Percentiles rank a stretch among this genome's conserved stretches.
Evolutionary conservation across 2,329 filamentous ascomycete genomes (phyloP).

Genomic region (Lasiodiplodia sp.): DNA sequence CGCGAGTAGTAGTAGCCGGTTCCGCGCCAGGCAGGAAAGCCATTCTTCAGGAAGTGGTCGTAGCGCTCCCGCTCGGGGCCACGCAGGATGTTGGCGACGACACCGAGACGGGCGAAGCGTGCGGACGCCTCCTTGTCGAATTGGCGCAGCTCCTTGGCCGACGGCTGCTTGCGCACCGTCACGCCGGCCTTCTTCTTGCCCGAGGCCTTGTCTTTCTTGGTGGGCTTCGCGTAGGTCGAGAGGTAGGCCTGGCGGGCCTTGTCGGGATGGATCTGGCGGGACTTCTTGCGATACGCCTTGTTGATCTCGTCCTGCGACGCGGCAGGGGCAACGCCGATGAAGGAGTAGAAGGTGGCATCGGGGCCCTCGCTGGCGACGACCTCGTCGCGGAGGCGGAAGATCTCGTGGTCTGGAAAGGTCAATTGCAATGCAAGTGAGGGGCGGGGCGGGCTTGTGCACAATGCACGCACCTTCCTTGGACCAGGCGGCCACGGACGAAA

Average conservation of each 20-base stretch:
- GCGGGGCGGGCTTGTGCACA: background rate
- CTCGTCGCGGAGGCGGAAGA: conserved; percentile 94
- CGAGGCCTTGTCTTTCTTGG: conserved; percentile 40
- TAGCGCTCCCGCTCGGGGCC: conserved; percentile 84
- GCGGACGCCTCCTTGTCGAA: conserved; percentile 83
- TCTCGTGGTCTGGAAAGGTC: conserved; percentile 79
- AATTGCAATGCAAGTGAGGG: background rate
- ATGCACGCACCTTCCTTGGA: conserved; percentile 76
- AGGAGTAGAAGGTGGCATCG: conserved; percentile 90
- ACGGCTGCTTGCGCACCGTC: conserved; percentile 73
- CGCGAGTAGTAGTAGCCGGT: conserved; percentile 98
- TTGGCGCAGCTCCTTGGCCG: conserved; percentile 75
- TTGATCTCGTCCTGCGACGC: conserved; percentile 88
- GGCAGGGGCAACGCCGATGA: conserved; percentile 76
- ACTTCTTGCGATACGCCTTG: conserved; percentile 92
- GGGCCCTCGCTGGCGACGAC: conserved; percentile 76
- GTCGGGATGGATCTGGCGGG: conserved; percentile 86
- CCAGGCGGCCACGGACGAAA: conserved; percentile 76
- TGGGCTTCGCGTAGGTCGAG: conserved; percentile 67
- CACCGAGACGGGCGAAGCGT: conserved; percentile 81
- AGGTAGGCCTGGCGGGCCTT: conserved; percentile 89
- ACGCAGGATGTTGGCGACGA: conserved; percentile 86
- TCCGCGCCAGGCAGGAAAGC: conserved; percentile 95
- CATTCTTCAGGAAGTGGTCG: conserved; percentile 90
- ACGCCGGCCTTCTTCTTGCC: conserved; percentile 62